Base-by-base conservation (phyloP, 1,139 yeast genomes). In the Lodderomyces metapsilosis region DNA sequence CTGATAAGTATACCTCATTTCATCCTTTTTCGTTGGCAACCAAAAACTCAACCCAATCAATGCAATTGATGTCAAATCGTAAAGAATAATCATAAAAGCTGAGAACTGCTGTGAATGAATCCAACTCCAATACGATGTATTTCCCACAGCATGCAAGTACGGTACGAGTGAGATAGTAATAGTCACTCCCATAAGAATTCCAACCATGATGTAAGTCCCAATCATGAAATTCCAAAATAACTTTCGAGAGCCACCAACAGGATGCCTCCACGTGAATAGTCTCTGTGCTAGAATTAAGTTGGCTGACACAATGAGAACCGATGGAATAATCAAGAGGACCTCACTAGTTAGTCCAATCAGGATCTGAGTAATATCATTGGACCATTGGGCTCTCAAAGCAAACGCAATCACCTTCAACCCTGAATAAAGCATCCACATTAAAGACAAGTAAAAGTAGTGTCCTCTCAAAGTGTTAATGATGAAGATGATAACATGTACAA, bases 211-310 rank as follows among this genome's bases (percentile, higher is more conserved):
- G 47, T 71, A 70, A 43, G 65, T 53, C 2, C 43, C 43, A 34
- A 60, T 52, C 76, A 71, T 70, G 40, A 59, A 47, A 39, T 55
- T 44, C 64, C 69, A 68, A 48, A 70, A 70, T 36, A 68, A 51
- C 36, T 48, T 53, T 38, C 74, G 51, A 20, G 69, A 62, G 46
- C 76, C 76, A 43, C 75, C 75, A 3, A 68, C 75, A 10, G 76
- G 76, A 53, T 70, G 76, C 54, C 76, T 60, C 75, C 75, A 70
- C 2, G 74, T 68, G 50, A 70, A 70, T 27, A 70, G 54, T 47
- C 76, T 58, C 51, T 69, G 75, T 10, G 74, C 72, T 44, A 69
- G 54, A 28, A 68, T 61, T 51, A 70, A 66, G 47, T 70, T 68
- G 25, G 65, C 58, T 3, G 73, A 64, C 2, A 63, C 68, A 24